Evolutionary conservation across 345 rosid species (phyloP), one percentile per base, ranked within the genome.

Genomic region (Reutealis trisperma): DNA sequence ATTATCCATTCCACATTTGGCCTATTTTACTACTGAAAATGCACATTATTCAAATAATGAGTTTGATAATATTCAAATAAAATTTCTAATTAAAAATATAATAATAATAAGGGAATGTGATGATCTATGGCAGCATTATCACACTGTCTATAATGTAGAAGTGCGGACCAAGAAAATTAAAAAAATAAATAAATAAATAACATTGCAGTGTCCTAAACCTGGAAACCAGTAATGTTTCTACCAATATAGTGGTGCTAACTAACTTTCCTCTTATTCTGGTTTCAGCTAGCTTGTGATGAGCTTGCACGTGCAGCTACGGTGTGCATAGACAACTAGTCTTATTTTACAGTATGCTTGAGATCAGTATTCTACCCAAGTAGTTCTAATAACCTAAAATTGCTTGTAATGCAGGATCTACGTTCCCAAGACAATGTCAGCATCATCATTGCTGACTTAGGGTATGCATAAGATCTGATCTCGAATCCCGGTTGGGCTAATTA

Each of bases 401-500:
- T 57, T 42, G 14, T 77, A 27, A 80, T 85, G 81, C 93, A 94
- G 97, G 95, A 94, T 71, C 90, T 83, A 22, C 80, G 80, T 60
- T 88, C 98, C 70, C 88, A 91, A 83, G 97, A 92, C 83, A 94
- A 92, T 69, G 75, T 94, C 69, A 94, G 94, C 82, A 85, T 92
- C 78, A 75, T 90, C 68, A 89, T 92, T 45, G 96, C 97, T 32
- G 96, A 94, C 81, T 79, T 93, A 73, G 98, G 98, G 98, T 93
- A 89, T 15, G 87, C 71, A 41, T 60, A 24, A 11, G 67, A 2
- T 34, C 71, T 25, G 12, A 37, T 37, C 41, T 37, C 6, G 5
- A 37, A 37, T 37, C 41, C 41, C 41, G 6, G 41, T 37, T 37
- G 41, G 5, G 41, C 41, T 37, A 37, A 37, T 3, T 37, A 37